Conservation (phyloP, 202 grass and related monocot genomes). For the Bolboschoenoplectus hybrid region DNA sequence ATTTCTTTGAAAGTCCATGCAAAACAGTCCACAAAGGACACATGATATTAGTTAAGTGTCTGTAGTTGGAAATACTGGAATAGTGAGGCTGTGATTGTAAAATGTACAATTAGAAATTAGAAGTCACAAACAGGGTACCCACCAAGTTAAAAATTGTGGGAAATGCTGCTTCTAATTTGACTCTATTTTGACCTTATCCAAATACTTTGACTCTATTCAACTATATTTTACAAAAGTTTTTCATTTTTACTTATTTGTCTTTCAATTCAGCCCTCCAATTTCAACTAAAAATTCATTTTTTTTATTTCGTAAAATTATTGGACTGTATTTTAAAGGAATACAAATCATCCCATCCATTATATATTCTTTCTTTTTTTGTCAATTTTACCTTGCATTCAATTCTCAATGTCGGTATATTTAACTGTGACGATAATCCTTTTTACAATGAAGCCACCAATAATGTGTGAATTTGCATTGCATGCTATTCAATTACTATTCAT, state of each 20-base stretch:
- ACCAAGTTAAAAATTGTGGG: no score
- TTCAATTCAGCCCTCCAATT: background rate
- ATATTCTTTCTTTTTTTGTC: no score
- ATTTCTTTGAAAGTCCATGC: no score
- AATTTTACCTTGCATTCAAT: background rate
- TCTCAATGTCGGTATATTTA: background rate
- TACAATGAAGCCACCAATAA: background rate
- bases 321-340: background rate
- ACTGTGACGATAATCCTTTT: background rate
- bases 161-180: background rate
- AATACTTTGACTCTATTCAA: background rate
- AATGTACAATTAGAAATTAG: background rate
- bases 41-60: background rate
- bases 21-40: background rate
- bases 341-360: background rate
- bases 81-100: background rate
- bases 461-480: background rate
- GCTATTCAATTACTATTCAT: background rate
- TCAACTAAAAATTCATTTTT: background rate
- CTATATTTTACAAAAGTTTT: background rate
- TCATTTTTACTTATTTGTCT: background rate
- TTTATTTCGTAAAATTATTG: background rate
- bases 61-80: background rate
- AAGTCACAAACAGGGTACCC: no score
- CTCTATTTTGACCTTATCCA: conserved; percentile 15